phyloP scores from a whole-genome alignment of 345 rosid species.

The Psidium guajava region DNA sequence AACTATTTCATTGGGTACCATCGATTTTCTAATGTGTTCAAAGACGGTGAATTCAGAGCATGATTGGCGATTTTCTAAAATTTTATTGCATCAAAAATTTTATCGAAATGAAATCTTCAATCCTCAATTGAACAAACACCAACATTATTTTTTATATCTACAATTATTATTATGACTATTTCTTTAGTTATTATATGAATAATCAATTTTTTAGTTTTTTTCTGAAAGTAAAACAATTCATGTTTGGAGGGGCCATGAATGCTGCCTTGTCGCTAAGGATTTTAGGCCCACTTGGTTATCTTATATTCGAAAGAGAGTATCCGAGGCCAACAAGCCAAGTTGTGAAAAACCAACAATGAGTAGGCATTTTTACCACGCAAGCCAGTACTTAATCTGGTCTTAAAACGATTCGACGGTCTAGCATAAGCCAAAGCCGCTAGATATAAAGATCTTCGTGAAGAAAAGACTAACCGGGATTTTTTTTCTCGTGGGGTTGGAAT shows the following conservation, averaged over 20 bases:
- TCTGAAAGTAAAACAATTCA: neutral
- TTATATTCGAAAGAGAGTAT: neutral
- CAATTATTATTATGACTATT: neutral
- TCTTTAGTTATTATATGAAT: neutral
- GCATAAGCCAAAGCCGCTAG: no score
- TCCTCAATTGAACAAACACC: neutral
- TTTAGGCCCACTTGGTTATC: neutral
- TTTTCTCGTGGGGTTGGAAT: neutral
- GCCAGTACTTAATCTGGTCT: neutral
- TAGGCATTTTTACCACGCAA: neutral
- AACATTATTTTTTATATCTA: neutral
- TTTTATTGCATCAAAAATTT: accelerated
- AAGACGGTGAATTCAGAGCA: accelerated
- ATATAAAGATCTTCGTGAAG: neutral
- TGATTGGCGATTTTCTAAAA: accelerated
- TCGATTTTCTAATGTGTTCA: accelerated
- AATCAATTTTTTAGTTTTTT: neutral
- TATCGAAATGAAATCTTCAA: neutral
- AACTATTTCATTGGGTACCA: accelerated
- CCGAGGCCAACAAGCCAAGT: neutral
- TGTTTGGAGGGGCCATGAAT: neutral
- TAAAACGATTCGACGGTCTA: neutral
- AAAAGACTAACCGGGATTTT: neutral
- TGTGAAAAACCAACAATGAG: neutral
- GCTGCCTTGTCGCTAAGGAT: neutral